Evolutionary conservation across 2,329 filamentous ascomycete genomes (phyloP).

Genomic region (Scytalidium lignicola): DNA sequence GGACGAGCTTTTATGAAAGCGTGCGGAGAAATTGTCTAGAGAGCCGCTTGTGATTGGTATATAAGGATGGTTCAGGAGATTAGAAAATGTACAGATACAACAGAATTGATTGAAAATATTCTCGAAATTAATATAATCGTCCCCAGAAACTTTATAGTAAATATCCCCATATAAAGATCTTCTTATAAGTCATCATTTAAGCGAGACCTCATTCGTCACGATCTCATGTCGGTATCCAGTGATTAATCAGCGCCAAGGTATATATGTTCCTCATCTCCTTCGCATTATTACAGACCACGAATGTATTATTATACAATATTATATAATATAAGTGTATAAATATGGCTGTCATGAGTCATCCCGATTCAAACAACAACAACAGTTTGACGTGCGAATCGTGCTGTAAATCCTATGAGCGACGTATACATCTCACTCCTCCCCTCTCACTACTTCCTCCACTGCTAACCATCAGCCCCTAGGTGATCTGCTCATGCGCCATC

Average conservation of each 20-base stretch:
- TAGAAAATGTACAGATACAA: background rate
- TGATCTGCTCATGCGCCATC: constrained; percentile 16
- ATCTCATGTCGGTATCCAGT: no score
- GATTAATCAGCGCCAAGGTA: no score
- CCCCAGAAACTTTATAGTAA: no score
- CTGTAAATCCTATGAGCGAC: constrained; percentile 15
- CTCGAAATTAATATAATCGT: no score
- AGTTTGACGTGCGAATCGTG: constrained; percentile 5
- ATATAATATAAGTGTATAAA: no score
- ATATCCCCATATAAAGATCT: no score
- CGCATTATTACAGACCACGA: no score
- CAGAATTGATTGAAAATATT: background rate
- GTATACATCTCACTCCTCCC: constrained; percentile 1
- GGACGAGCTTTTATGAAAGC: constrained; percentile 7
- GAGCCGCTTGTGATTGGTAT: constrained; percentile 1
- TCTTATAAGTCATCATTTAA: no score
- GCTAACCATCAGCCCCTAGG: constrained; percentile 3
- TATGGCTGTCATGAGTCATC: background rate
- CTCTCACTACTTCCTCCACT: background rate
- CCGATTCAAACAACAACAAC: constrained; percentile 1
- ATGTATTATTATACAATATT: no score
- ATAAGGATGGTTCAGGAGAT: background rate
- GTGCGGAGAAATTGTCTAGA: constrained; percentile 1
- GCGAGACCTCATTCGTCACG: no score
- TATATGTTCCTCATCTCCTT: no score